Conservation (phyloP, 805 yeast species). For the Starmerella lactis-condensi region DNA sequence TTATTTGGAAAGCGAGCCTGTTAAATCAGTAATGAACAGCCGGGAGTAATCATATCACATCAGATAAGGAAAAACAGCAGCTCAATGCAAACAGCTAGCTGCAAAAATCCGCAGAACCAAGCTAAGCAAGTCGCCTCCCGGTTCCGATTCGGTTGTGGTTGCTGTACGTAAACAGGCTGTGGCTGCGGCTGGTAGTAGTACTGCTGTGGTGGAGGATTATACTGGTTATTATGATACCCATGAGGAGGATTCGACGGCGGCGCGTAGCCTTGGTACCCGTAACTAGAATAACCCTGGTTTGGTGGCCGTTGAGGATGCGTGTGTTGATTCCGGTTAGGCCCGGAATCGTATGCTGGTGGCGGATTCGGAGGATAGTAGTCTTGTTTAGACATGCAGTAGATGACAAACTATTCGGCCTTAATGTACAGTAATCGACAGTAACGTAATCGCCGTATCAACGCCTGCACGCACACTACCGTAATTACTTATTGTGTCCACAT, state of each 20-base stretch:
- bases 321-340: conserved; percentile 1
- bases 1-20: conserved; percentile 82
- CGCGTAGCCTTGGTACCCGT: conserved; percentile 4
- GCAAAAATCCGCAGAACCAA: conserved; percentile 12
- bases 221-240: no score
- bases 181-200: conserved; percentile 6
- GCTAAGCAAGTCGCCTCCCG: conserved; percentile 10
- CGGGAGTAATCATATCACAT: conserved; percentile 7
- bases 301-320: conserved; percentile 1
- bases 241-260: no score
- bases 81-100: conserved; percentile 12
- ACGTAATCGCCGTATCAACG: no score
- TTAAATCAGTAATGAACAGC: conserved; percentile 49
- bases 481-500: no score
- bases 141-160: conserved; percentile 2
- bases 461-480: no score
- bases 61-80: conserved; percentile 5
- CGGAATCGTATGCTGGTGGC: conserved; percentile 4
- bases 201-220: conserved; percentile 10
- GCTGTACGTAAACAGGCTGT: conserved; percentile 14
- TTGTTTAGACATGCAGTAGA: conserved; percentile 8
- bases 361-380: conserved; percentile 7
- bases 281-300: not conserved
- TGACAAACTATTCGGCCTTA: no score
- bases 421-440: no score